A percentile compares a stretch with the other conserved stretches of the same genome.
phyloP scores from a whole-genome alignment of 2,329 filamentous ascomycete genomes.

The Esteya vermicola region DNA sequence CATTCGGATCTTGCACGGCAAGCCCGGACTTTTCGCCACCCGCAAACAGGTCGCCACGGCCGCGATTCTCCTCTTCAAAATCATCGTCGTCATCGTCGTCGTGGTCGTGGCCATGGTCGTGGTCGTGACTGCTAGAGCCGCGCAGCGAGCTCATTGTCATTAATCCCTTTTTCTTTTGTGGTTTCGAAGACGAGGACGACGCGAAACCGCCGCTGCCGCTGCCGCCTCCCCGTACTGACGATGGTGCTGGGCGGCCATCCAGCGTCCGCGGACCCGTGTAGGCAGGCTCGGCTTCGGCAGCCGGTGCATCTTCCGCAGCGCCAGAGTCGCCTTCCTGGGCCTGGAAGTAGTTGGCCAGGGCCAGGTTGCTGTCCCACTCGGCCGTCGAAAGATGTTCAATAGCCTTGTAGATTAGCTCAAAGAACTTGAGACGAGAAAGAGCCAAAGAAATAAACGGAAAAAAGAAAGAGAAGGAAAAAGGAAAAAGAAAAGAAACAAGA shows the following conservation, averaged over 20 bases:
- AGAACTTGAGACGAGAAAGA: not conserved
- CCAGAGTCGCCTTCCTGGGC: constrained; percentile 35
- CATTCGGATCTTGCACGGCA: constrained; percentile 47
- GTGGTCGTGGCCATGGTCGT: constrained; percentile 43
- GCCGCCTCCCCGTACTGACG: constrained; percentile 19
- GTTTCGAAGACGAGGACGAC: constrained; percentile 23
- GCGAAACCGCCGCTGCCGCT: constrained; percentile 18
- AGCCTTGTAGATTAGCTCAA: constrained; percentile 32
- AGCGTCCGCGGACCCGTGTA: constrained; percentile 50
- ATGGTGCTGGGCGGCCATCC: constrained; percentile 44
- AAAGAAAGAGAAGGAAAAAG: not conserved
- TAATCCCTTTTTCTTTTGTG: constrained; percentile 43
- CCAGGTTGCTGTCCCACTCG: constrained; percentile 51
- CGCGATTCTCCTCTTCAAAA: constrained; percentile 46
- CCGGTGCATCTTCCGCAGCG: constrained; percentile 26
- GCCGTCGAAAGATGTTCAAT: constrained; percentile 49
- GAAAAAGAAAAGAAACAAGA: not conserved
- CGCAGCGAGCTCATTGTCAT: constrained; percentile 44
- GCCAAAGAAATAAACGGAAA: not conserved
- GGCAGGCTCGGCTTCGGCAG: constrained; percentile 19
- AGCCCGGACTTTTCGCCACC: constrained; percentile 73
- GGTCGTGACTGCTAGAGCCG: constrained; percentile 28
- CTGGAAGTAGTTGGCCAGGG: constrained; percentile 48
- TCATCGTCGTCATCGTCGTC: constrained; percentile 39
- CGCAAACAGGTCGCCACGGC: constrained; percentile 58